A percentile compares a stretch with the other conserved stretches of the same genome.
Conservation (phyloP, 768 basidiomycete genomes). For the Russula foetens region DNA sequence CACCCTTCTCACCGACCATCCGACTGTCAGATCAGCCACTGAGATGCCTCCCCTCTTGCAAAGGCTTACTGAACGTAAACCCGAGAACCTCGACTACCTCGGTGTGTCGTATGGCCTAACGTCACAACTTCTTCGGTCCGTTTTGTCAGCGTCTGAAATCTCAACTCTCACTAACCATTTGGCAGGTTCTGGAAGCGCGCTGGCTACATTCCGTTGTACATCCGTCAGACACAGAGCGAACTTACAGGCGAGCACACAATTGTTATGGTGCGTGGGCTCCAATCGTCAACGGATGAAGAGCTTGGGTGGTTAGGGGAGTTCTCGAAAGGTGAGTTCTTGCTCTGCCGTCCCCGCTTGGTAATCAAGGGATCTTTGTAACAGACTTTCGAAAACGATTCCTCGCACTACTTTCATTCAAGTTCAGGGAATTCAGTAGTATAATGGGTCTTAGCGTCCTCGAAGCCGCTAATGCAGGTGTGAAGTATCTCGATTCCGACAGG, state of each 20-base stretch:
- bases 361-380: constrained; percentile 25
- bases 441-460: constrained; percentile 85
- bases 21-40: constrained; percentile 58
- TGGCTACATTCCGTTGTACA: constrained; percentile 84
- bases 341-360: neutral
- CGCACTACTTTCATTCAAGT: constrained; percentile 84
- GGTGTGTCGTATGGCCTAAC: constrained; percentile 97
- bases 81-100: constrained; percentile 86
- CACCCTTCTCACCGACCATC: constrained; percentile 68
- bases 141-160: constrained; percentile 1
- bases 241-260: constrained; percentile 95
- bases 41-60: constrained; percentile 92
- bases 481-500: constrained; percentile 34
- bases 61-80: constrained; percentile 81
- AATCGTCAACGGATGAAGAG: constrained; percentile 51
- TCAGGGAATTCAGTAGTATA: constrained; percentile 87
- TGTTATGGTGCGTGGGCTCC: constrained; percentile 87
- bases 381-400: constrained; percentile 93
- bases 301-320: constrained; percentile 86
- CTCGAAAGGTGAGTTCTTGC: constrained; percentile 51
- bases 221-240: constrained; percentile 90
- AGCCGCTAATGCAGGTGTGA: constrained; percentile 60
- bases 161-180: neutral
- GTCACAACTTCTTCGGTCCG: constrained; percentile 65
- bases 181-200: constrained; percentile 90